Evolutionary conservation across 2,329 filamentous ascomycete genomes (phyloP), one percentile per base, ranked within the genome.

Genomic region (Davidsoniella virescens): DNA sequence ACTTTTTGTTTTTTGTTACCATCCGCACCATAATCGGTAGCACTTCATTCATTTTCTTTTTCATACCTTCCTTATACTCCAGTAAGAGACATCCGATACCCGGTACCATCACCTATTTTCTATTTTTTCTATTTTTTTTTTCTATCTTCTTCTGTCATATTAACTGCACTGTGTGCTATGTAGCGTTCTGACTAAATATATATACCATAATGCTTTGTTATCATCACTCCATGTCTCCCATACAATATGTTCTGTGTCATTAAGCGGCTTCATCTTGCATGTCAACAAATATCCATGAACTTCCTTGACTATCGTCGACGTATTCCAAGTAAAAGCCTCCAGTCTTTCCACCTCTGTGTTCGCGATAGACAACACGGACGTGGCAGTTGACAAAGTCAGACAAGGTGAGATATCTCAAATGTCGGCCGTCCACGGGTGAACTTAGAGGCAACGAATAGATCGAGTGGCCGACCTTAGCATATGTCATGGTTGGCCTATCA

Each of bases 1-100:
- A 36, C 39, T 2, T 36, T 53, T 17, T 49, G 46, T 42, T 40
- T 48, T 41, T 51, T 47, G 48, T 23, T 5, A 23, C 5, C 33
- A 44, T 41, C 26, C 49, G 38, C 39, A 39, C 52, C 42, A 40
- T 10, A 9, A 33, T 33, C 29, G 29, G 29, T 33, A 12, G 9
- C 29, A 2, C 12, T 33, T 41, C 37, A 52, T 44, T 52, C 36
- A 25, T 33, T 41, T 26, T 51, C 48, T 53, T 54, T 25, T 49
- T 23, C 18, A 29, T 49, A 33, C 47, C 29, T 29, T 43, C 2
- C 9, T 6, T 33, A 33, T 33, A 33, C 29, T 33, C 29, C 29
- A 9, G 29, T 12, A 8, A 12, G 29, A 33, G 29, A 33, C 29
- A 12, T 33, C 29, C 8, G 8, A 33, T 33, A 33, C 29, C 29